Percentiles rank a stretch among this genome's conserved stretches.
phyloP scores from a whole-genome alignment of 306 rosid species.

The Cercis canadensis region DNA sequence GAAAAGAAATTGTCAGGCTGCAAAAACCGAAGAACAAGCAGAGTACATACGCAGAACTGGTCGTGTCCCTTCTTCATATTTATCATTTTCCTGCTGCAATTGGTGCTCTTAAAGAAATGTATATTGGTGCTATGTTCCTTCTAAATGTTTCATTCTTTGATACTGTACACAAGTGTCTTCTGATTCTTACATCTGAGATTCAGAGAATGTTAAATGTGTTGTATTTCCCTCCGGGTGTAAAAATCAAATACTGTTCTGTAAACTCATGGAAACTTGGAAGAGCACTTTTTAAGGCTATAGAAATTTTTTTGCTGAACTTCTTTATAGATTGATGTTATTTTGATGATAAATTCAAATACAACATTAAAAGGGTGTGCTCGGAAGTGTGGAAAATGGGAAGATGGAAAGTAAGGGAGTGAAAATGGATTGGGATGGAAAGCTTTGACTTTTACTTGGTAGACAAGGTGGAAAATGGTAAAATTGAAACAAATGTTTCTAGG shows the following conservation, averaged over 20 bases:
- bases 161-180: constrained; percentile 28
- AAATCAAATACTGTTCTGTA: constrained; percentile 17
- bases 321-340: no score
- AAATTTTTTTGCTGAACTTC: no score
- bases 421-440: no score
- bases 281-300: background rate
- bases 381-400: no score
- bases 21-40: constrained; percentile 80
- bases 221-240: constrained; percentile 33
- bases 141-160: constrained; percentile 17
- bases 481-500: no score
- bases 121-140: background rate
- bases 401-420: no score
- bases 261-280: constrained; percentile 39
- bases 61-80: constrained; percentile 64
- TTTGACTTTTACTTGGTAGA: no score
- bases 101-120: constrained; percentile 64
- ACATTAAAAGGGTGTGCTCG: no score
- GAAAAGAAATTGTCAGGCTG: constrained; percentile 70
- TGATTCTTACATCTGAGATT: background rate
- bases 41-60: constrained; percentile 83
- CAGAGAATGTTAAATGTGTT: constrained; percentile 22
- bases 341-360: no score
- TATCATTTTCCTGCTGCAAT: constrained; percentile 66
- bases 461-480: no score